These are phyloP conservation scores for Pleoardoris graminearum DNA, from an alignment of 2,329 filamentous ascomycete genomes.

Conservation along the genomic window DNA sequence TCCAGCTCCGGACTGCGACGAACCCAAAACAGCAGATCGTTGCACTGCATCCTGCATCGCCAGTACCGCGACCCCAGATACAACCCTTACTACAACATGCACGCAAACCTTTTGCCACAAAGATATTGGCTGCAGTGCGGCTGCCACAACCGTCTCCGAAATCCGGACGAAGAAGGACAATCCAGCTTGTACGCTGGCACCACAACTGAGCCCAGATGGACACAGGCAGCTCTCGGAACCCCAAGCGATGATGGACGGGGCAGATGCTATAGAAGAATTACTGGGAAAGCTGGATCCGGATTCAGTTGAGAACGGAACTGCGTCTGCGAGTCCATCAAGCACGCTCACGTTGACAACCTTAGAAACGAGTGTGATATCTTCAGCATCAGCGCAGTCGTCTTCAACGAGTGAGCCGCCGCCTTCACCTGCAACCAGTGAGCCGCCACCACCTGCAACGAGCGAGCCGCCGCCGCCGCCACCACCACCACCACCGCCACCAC, in stretches of 20 bases:
- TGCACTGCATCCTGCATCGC: constrained; percentile 10
- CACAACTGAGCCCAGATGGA: neutral
- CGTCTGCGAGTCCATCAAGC: neutral
- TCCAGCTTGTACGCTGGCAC: neutral
- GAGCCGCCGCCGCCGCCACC: constrained; percentile 6
- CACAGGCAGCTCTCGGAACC: neutral
- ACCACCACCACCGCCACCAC: neutral
- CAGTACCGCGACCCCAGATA: neutral
- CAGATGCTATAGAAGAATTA: neutral
- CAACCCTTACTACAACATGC: constrained; percentile 9
- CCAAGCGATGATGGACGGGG: neutral
- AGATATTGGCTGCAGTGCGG: constrained; percentile 2
- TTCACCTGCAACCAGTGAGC: neutral
- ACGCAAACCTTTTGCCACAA: constrained; percentile 7
- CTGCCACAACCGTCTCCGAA: constrained; percentile 1
- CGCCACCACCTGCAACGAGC: neutral
- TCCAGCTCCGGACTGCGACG: constrained; percentile 3
- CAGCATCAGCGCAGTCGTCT: neutral
- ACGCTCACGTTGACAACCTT: constrained; percentile 2
- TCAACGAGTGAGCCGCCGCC: constrained; percentile 3
- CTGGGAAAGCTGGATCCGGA: neutral
- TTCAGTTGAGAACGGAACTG: neutral
- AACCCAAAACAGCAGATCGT: constrained; percentile 8
- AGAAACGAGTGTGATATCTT: neutral
- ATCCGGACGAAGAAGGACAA: constrained; percentile 5